Percentiles rank a stretch among this genome's conserved stretches.
These are phyloP conservation scores for Mallotus repandus DNA, from an alignment of 441 rosid genomes.

Conservation along the genomic window DNA sequence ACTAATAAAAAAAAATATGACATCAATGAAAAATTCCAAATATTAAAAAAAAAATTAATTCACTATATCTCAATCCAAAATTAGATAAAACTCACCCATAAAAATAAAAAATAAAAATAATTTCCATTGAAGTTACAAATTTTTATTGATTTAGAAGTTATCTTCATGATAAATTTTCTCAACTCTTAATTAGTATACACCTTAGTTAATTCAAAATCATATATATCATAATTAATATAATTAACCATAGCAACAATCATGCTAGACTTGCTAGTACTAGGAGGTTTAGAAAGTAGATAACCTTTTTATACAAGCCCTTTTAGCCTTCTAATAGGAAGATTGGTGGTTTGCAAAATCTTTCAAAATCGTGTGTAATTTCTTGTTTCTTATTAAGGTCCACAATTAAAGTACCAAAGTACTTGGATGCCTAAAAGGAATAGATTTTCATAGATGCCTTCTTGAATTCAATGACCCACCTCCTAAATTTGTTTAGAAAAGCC, in stretches of 20 bases:
- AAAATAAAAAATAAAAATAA: no score
- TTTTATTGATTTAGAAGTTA: constrained; percentile 70
- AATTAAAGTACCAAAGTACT: constrained; percentile 86
- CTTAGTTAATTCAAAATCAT: constrained; percentile 73
- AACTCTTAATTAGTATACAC: constrained; percentile 73
- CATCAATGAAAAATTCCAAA: no score
- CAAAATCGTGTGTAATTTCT: constrained; percentile 59
- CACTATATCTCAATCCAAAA: no score
- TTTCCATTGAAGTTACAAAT: no score
- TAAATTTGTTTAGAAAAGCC: constrained; percentile 72
- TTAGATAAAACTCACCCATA: no score
- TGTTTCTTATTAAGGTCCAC: constrained; percentile 65
- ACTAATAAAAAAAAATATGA: no score
- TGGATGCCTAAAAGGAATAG: constrained; percentile 85
- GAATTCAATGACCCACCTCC: constrained; percentile 81
- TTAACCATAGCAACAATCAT: constrained; percentile 93
- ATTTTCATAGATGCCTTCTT: constrained; percentile 91
- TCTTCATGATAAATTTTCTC: constrained; percentile 73
- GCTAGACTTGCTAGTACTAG: constrained; percentile 80
- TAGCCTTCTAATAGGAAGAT: constrained; percentile 68
- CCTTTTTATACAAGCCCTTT: constrained; percentile 88
- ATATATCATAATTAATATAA: constrained; percentile 62
- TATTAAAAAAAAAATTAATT: no score
- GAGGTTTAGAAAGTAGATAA: constrained; percentile 71
- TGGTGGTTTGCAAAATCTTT: constrained; percentile 55